Percentiles rank a stretch among this genome's conserved stretches.
These are phyloP conservation scores for Cetraspora pellucida DNA, from an alignment of 192 early-diverging fungal species.

Conservation along the genomic window DNA sequence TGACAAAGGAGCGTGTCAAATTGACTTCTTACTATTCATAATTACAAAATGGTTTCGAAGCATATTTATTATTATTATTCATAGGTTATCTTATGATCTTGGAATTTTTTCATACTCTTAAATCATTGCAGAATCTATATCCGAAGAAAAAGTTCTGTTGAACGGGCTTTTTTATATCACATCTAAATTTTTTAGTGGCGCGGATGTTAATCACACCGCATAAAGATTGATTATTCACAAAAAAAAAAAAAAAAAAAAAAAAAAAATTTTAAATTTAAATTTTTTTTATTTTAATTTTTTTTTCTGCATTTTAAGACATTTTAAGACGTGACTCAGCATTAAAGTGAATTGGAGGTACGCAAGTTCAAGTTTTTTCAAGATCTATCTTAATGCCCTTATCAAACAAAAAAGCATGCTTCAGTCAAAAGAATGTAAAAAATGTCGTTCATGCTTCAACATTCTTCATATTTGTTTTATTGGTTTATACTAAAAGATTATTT, in stretches of 20 bases:
- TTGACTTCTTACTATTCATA: not conserved
- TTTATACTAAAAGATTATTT: not conserved
- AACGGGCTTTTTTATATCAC: constrained; percentile 9
- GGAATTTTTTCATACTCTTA: not conserved
- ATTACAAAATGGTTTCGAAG: not conserved
- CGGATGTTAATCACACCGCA: constrained; percentile 8
- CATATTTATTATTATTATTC: not conserved
- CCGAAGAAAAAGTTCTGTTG: not conserved
- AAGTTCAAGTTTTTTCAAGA: not conserved
- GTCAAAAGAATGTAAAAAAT: not conserved
- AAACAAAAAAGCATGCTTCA: not conserved
- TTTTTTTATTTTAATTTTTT: too few relatives aligned
- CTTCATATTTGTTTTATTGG: not conserved
- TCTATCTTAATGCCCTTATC: not conserved
- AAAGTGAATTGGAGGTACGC: not conserved
- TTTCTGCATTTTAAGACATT: not conserved
- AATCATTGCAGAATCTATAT: not conserved
- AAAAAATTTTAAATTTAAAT: too few relatives aligned
- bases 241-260: too few relatives aligned
- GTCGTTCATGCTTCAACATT: not conserved
- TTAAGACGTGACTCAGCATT: constrained; percentile 21
- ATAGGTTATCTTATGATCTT: constrained; percentile 2
- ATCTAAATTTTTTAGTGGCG: not conserved
- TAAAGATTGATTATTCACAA: constrained; percentile 2
- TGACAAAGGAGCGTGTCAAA: constrained; percentile 8